Base-by-base conservation (phyloP, 495 filamentous ascomycete genomes). In the Neurospora intermedia region DNA sequence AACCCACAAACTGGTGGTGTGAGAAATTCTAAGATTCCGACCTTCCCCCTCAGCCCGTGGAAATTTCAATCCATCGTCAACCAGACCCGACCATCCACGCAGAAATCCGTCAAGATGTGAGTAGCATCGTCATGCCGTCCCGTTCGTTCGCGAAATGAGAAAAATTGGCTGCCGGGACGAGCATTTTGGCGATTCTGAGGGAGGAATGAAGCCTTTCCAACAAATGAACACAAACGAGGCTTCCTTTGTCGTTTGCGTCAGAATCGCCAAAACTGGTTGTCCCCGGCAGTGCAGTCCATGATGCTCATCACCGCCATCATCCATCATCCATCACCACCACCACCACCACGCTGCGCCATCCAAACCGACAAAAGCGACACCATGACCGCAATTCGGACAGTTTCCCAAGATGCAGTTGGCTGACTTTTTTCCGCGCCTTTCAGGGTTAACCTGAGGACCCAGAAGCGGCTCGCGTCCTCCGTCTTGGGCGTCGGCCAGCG, bases 371-470 rank as follows among this genome's bases (percentile, higher is more conserved):
- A 69, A 43, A 59, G 6, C 41, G 23, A 45, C 54, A 27, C 72
- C 43, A 72, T 41, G 54, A 70, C 18, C 70, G 39, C 42, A 75
- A 73, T 78, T 11, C 27, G 27, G 23, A 35, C 10, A 5, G 5
- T 15, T 38, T 13, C n/a, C n/a, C 20, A 66, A 23, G 69, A 41
- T 46, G 69, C 39, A 39, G 43, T 46, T 39, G n/a, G 80, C 84
- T 86, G 79, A 86, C 78, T 69, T 70, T 76, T 70, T 75, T 45
- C 70, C 38, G 69, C 73, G 72, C 62, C 69, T 71, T 74, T 16
- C 83, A 99, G 96, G 96, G 94, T 98, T 90, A 99, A 98, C 84
- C 94, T 99, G 83, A 91, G 91, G 84, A 99, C 96, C 81, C 96
- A 99, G 90, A 99, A 99, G 91, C 95, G 96, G 87, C 95, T 99